Percentiles rank a stretch among this genome's conserved stretches.
These are phyloP conservation scores for Cutaneotrichosporon sp. DNA, from an alignment of 1,284 basidiomycete species.

Conservation along the genomic window DNA sequence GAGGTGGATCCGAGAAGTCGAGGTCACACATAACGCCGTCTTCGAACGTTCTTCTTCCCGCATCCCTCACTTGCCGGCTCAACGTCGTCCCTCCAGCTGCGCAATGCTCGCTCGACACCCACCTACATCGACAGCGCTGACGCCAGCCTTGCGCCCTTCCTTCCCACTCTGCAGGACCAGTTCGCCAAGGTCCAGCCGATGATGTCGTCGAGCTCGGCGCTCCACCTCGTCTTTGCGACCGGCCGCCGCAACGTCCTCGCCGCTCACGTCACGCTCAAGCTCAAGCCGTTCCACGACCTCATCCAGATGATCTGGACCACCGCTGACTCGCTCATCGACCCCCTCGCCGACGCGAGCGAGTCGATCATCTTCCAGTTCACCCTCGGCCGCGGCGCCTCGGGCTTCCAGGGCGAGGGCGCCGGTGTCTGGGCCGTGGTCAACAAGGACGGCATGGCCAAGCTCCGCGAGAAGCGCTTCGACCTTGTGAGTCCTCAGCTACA, in stretches of 20 bases:
- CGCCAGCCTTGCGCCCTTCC: conserved; percentile 30
- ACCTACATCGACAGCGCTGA: too few relatives aligned
- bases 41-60: too few relatives aligned
- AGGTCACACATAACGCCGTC: too few relatives aligned
- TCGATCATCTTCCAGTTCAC: conserved; percentile 67
- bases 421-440: conserved; percentile 82
- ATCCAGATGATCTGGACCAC: conserved; percentile 62
- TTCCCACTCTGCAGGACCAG: conserved; percentile 30
- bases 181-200: conserved; percentile 38
- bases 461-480: conserved; percentile 78
- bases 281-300: conserved; percentile 79
- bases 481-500: conserved; percentile 61
- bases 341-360: conserved; percentile 64
- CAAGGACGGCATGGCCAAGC: conserved; percentile 70
- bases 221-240: conserved; percentile 77
- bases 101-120: too few relatives aligned
- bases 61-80: too few relatives aligned
- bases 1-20: too few relatives aligned
- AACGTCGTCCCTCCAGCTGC: too few relatives aligned
- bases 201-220: conserved; percentile 41
- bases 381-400: conserved; percentile 59
- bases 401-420: conserved; percentile 55
- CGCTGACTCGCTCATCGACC: conserved; percentile 66
- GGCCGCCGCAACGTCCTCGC: conserved; percentile 73
- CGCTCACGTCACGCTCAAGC: conserved; percentile 73